Base-by-base conservation (phyloP, 2,329 filamentous ascomycete genomes). In the Penicillium hordei region DNA sequence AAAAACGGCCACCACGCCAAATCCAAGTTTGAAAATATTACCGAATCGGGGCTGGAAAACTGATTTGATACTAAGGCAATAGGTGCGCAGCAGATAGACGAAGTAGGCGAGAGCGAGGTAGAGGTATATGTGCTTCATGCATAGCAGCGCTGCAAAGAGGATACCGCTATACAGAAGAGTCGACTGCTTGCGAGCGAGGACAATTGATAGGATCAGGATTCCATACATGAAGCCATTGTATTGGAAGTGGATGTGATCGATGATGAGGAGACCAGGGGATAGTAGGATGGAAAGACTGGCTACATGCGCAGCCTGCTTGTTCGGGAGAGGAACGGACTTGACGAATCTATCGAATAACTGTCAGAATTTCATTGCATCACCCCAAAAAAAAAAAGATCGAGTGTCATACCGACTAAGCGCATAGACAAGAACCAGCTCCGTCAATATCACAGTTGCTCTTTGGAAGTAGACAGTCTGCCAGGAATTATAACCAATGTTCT, bases 171-270 rank as follows among this genome's bases (percentile, higher is more conserved):
- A 79, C 13, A 97, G 82, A 34, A 94, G 80, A 0, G 89, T 89
- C 3, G 88, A 88, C 69, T 84, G 86, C 66, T 88, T 86, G 50
- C 91, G 87, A 7, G 92, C 91, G 58, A 95, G 79, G 1, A 95
- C 89, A 48, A 99, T 82, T 2, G 94, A 97, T 53, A 93, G 81
- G 38, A 97, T 84, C 50, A 99, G 81, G 43, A 97, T 80, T 38
- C 94, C 94, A 73, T 97, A 99, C 77, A 99, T 86, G 77, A 93
- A 92, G 40, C 94, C 93, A 79, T 99, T 99, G 80, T 99, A 99
- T 80, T 99, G 94, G 75, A 99, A 99, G 75, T 97, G 93, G 63
- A 97, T 93, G 74, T 99, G 94, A 71, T 99, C 94, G 74, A 99
- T 97, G 72, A 99, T 95, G 59, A 99, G 82, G 36, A 99, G 84